phyloP scores from a whole-genome alignment of 768 basidiomycete species.

The Suillus fuscotomentosus region DNA sequence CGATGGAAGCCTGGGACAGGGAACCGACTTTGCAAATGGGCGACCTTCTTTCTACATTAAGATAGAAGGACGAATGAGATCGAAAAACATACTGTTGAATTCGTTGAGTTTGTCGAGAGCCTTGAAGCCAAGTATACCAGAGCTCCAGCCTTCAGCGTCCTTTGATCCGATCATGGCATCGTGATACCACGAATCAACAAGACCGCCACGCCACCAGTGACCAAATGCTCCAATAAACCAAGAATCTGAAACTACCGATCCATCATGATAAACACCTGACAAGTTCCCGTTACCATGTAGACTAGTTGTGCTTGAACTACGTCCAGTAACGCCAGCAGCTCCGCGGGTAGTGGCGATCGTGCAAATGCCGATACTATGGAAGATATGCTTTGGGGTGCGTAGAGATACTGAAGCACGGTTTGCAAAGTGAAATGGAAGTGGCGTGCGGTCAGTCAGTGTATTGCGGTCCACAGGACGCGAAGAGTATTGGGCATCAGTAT shows the following conservation, averaged over 20 bases:
- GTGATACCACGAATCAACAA: constrained; percentile 79
- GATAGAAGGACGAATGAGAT: background rate
- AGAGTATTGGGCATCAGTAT: constrained; percentile 30
- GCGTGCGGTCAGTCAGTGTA: constrained; percentile 23
- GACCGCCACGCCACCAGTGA: constrained; percentile 85
- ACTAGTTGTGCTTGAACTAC: constrained; percentile 40
- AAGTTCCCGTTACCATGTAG: constrained; percentile 16
- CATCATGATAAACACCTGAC: constrained; percentile 36
- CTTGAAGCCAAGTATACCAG: constrained; percentile 77
- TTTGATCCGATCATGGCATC: constrained; percentile 61
- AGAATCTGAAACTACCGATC: constrained; percentile 63
- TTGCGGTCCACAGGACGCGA: constrained; percentile 23
- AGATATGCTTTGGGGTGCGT: constrained; percentile 86
- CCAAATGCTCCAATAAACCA: constrained; percentile 94
- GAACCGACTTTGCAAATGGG: constrained; percentile 48
- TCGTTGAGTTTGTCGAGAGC: constrained; percentile 68
- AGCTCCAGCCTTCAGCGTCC: constrained; percentile 73
- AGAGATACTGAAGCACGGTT: constrained; percentile 92
- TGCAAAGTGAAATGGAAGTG: constrained; percentile 71
- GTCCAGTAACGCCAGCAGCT: constrained; percentile 46
- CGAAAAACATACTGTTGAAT: constrained; percentile 52
- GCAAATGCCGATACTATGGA: constrained; percentile 84
- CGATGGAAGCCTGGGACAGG: constrained; percentile 40
- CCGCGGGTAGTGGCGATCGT: constrained; percentile 62
- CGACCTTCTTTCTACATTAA: constrained; percentile 35